Evolutionary conservation across 1,284 basidiomycete genomes (phyloP).

Genomic region (Ceraceosorus guamensis): DNA sequence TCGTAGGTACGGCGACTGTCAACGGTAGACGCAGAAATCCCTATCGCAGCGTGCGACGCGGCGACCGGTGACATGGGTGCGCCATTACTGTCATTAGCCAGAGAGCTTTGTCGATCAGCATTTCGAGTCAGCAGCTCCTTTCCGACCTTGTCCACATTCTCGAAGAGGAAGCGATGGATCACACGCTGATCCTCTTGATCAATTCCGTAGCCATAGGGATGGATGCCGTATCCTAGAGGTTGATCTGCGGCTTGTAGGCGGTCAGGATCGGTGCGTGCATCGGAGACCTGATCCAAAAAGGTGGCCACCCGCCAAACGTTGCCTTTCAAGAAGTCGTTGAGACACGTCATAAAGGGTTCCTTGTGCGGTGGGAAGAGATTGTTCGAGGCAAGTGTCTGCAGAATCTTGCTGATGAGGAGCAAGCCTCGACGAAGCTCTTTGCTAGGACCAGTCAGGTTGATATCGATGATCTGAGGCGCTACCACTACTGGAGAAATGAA

Average conservation of each 20-base stretch:
- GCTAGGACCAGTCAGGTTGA: slow-evolving; percentile 33
- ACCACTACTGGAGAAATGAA: slow-evolving; percentile 43
- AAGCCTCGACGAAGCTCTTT: slow-evolving; percentile 36
- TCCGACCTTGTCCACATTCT: slow-evolving; percentile 39
- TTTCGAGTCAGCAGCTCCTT: background rate
- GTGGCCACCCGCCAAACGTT: slow-evolving; percentile 40
- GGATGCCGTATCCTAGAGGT: slow-evolving; percentile 39
- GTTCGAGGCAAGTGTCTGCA: slow-evolving; percentile 40
- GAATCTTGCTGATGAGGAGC: slow-evolving; percentile 40
- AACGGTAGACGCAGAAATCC: background rate
- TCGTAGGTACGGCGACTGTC: slow-evolving; percentile 26
- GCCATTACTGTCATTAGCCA: background rate
- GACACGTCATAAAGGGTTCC: slow-evolving; percentile 39
- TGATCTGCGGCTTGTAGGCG: slow-evolving; percentile 39
- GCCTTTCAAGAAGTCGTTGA: slow-evolving; percentile 41
- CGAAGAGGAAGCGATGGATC: slow-evolving; percentile 34
- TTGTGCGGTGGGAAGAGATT: slow-evolving; percentile 41
- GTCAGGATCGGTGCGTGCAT: slow-evolving; percentile 37
- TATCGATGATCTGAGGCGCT: slow-evolving; percentile 41
- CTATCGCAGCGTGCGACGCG: background rate
- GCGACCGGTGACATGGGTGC: background rate
- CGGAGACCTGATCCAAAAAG: slow-evolving; percentile 42
- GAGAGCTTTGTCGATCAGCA: background rate
- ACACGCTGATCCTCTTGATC: slow-evolving; percentile 29
- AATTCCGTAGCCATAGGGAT: slow-evolving; percentile 36